Base-by-base conservation (phyloP, 2,329 filamentous ascomycete species). In the Aspergillus nomiae region DNA sequence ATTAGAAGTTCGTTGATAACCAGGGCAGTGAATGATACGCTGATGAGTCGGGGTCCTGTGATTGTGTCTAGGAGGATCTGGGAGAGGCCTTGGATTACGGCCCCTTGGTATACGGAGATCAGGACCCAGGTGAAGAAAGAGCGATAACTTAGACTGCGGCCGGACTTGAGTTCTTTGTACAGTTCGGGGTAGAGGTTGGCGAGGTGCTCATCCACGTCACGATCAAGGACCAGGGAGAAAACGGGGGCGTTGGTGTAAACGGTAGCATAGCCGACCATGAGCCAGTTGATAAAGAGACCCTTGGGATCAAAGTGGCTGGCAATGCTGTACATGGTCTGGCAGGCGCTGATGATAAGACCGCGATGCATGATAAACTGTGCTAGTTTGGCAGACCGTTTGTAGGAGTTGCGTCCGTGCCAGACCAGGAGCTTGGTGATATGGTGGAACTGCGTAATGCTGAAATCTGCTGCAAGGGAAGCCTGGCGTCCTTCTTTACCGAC, bases 351-450 rank as follows among this genome's bases (percentile, higher is more conserved):
- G 73, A 99, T 97, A 51, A 99, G 83, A 57, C 95, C 95, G 72
- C 95, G 91, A 76, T 99, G 96, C 71, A 99, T 99, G 71, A 99
- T 94, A 78, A 99, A 99, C 77, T 98, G 96, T 0, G 92, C 93
- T 28, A 99, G 86, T 80, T 99, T 99, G 32, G 95, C 95, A 63
- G 89, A 92, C 53, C 96, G 88, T 79, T 98, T 98, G 84, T 99
- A 99, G 70, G 90, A 94, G 80, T 99, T 99, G 36, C 96, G 89
- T 1, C 95, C 95, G 76, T 99, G 96, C 95, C 96, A 99, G 43
- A 99, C 93, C n/a, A 99, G 86, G 1, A 99, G 86, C 78, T 98
- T 99, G 56, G 94, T 96, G 24, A 99, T 82, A 76, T 99, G 93
- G 73, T 89, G 91, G 79, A 99, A 99, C 72, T 97, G 94, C 64